Percentiles rank a stretch among this genome's conserved stretches.
phyloP scores from a whole-genome alignment of 352 stramenopile species.

The Phytophthora cryptogea region DNA sequence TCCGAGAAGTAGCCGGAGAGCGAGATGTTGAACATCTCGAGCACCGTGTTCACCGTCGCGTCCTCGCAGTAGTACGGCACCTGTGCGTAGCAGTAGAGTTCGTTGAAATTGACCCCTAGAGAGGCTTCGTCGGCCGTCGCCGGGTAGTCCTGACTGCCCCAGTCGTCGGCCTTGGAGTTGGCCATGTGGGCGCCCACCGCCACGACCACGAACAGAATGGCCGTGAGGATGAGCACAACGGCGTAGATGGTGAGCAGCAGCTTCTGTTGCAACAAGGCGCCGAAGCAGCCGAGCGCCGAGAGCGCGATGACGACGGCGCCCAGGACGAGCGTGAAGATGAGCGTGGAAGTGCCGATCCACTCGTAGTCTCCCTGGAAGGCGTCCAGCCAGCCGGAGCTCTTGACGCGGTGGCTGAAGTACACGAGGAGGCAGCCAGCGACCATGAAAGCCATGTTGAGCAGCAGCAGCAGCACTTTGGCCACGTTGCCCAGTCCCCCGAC shows the following conservation, averaged over 20 bases:
- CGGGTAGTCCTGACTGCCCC: constrained; percentile 48
- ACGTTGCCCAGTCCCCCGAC: constrained; percentile 67
- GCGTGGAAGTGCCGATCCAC: constrained; percentile 64
- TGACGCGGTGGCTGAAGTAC: constrained; percentile 79
- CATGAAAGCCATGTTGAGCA: constrained; percentile 88
- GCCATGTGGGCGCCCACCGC: constrained; percentile 58
- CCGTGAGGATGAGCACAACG: constrained; percentile 61
- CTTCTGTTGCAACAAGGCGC: constrained; percentile 69
- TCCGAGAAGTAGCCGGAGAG: constrained; percentile 43
- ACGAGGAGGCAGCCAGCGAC: constrained; percentile 75
- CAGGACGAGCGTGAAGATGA: constrained; percentile 72
- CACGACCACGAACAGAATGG: constrained; percentile 68
- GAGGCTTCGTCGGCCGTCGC: constrained; percentile 48
- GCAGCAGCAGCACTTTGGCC: constrained; percentile 77
- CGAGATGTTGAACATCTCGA: constrained; percentile 60
- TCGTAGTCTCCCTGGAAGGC: constrained; percentile 72
- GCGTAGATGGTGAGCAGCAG: constrained; percentile 76
- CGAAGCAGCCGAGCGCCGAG: constrained; percentile 69
- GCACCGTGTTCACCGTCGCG: constrained; percentile 46
- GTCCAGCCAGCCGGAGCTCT: constrained; percentile 70
- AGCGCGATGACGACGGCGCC: constrained; percentile 72
- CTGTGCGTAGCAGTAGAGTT: constrained; percentile 82
- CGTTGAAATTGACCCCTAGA: constrained; percentile 74
- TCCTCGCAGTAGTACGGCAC: constrained; percentile 80
- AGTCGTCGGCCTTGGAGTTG: constrained; percentile 59